Evolutionary conservation across 371 early-diverging fungal species (phyloP), one percentile per base, ranked within the genome.

Genomic region (Funneliformis caledonium): DNA sequence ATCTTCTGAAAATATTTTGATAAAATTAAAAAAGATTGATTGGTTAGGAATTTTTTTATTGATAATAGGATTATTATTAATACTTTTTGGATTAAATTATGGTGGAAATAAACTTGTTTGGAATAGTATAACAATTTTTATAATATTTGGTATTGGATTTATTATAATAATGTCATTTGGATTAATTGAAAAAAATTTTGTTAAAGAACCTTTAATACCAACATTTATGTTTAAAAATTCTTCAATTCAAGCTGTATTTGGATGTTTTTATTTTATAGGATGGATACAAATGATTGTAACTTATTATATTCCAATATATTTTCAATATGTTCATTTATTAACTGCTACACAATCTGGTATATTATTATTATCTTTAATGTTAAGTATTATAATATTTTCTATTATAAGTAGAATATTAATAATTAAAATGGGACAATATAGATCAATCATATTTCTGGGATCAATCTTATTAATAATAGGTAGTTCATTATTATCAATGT

Each of bases 281-380:
- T 89, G 93, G 67, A 83, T 89, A 26, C 92, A 94, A 81, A 89
- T 93, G 56, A 89, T 91, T 22, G 87, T 92, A 16, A 83, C 93
- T 14, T 96, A 93, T 81, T 94, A 93, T 83, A 87, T 91, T 16
- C 91, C 94, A 4, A 72, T 91, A 52, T 90, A 88, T 64, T 92
- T 89, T 85, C 91, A 89, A 70, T 82, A 86, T 52, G 87, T 88
- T 72, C 82, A 84, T 11, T 50, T 50, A 6, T 33, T 52, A 26
- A 80, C 86, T 8, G 87, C 89, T 12, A 89, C 87, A 3, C 19
- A 83, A 1, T 88, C 93, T 62, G 96, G 94, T n/a, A 83, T 93
- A 65, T 86, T 90, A 65, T 81, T 91, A 52, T 87, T 96, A 70
- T 94, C 95, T 2, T 85, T 93, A 65, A 87, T 94, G 56, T 11